These are phyloP conservation scores for Penicillium hordei DNA, from an alignment of 2,329 filamentous ascomycete genomes.

Conservation along the genomic window DNA sequence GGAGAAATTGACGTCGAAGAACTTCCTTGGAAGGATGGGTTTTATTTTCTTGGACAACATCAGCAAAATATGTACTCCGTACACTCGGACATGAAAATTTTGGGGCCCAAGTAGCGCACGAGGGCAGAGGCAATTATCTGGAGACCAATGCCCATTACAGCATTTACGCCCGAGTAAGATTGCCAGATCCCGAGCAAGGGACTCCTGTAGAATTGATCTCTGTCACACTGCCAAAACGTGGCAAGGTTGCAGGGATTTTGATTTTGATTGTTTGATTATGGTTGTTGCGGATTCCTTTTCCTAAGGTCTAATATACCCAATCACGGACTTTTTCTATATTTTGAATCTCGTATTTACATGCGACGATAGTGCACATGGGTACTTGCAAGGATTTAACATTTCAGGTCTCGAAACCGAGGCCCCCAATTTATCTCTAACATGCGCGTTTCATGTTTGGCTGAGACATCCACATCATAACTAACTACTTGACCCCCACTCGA, in stretches of 20 bases:
- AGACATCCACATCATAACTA: slow-evolving; percentile 9
- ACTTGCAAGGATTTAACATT: background rate
- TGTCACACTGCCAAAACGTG: background rate
- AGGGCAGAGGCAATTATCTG: slow-evolving; percentile 40
- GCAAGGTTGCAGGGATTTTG: background rate
- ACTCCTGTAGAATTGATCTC: background rate
- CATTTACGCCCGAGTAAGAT: slow-evolving; percentile 6
- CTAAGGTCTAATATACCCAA: background rate
- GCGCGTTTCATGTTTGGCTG: slow-evolving; percentile 1
- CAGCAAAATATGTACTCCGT: background rate
- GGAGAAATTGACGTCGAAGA: slow-evolving; percentile 1
- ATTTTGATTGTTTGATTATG: background rate
- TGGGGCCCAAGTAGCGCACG: background rate
- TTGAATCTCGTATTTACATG: background rate
- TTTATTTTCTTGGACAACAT: background rate
- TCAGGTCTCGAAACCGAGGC: background rate
- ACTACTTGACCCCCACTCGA: background rate
- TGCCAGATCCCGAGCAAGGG: background rate
- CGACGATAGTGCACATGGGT: background rate
- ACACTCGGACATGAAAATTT: background rate
- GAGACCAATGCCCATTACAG: slow-evolving; percentile 46
- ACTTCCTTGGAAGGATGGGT: background rate
- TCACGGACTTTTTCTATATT: too few relatives aligned
- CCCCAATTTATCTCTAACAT: slow-evolving; percentile 4
- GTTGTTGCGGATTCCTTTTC: background rate